Evolutionary conservation across 1,139 yeast genomes (phyloP).

Genomic region (Tardiomyces digboiensis): DNA sequence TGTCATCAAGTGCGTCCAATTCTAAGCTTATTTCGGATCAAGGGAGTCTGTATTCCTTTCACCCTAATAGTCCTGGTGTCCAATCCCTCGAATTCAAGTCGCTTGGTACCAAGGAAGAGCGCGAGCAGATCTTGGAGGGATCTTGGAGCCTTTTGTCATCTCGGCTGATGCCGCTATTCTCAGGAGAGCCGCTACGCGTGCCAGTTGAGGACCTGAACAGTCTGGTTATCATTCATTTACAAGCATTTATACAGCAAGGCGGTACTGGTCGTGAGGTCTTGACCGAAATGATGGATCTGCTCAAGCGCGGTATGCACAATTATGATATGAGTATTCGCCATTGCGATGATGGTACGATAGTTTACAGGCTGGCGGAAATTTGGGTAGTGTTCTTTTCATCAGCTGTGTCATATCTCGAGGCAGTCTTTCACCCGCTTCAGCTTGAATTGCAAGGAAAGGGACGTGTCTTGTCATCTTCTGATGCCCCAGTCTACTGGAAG

Average conservation of each 20-base stretch:
- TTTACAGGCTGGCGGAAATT: constrained; percentile 24
- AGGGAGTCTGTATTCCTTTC: constrained; percentile 39
- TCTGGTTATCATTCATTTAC: constrained; percentile 37
- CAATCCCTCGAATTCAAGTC: constrained; percentile 15
- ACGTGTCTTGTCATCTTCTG: constrained; percentile 19
- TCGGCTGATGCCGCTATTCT: constrained; percentile 38
- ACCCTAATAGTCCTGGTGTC: constrained; percentile 28
- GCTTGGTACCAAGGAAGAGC: constrained; percentile 31
- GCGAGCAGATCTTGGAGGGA: constrained; percentile 37
- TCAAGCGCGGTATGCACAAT: constrained; percentile 33
- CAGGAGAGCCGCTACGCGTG: constrained; percentile 37
- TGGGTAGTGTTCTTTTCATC: constrained; percentile 51
- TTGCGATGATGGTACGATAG: constrained; percentile 15
- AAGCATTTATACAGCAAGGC: constrained; percentile 33
- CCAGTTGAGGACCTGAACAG: constrained; percentile 51
- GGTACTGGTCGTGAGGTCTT: constrained; percentile 31
- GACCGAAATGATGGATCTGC: constrained; percentile 37
- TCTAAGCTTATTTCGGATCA: constrained; percentile 36
- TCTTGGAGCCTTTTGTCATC: constrained; percentile 40
- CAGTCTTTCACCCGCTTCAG: constrained; percentile 52
- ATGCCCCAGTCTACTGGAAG: constrained; percentile 32
- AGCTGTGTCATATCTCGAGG: constrained; percentile 47
- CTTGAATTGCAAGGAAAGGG: constrained; percentile 37
- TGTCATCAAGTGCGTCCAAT: constrained; percentile 40
- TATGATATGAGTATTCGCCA: constrained; percentile 7